Evolutionary conservation across 306 rosid species (phyloP).

Genomic region (Canavalia ensiformis): DNA sequence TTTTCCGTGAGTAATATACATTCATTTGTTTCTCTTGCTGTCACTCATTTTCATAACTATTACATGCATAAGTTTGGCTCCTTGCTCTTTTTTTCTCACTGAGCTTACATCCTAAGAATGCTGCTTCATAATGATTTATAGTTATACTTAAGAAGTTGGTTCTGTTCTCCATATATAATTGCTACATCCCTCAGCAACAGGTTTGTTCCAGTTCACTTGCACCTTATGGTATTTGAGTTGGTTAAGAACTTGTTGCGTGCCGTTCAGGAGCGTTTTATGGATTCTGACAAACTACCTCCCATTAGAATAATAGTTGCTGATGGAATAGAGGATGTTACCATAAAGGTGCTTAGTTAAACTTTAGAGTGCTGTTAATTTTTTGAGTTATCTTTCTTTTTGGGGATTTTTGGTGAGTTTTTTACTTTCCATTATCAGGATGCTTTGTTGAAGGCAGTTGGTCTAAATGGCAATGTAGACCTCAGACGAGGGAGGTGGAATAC

Average conservation of each 20-base stretch:
- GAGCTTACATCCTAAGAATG: too few relatives aligned
- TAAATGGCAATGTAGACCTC: constrained; percentile 54
- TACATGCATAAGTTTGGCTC: not conserved
- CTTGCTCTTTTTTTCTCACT: too few relatives aligned
- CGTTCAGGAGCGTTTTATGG: constrained; percentile 87
- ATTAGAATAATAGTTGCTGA: constrained; percentile 91
- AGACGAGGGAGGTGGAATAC: constrained; percentile 93
- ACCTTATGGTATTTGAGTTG: constrained; percentile 97
- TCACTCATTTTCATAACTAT: not conserved
- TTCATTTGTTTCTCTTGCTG: constrained; percentile 28
- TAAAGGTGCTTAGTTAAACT: constrained; percentile 50
- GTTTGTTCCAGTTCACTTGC: constrained; percentile 94
- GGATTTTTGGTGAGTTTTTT: too few relatives aligned
- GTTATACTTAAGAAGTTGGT: not conserved
- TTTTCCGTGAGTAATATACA: constrained; percentile 79
- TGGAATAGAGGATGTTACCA: constrained; percentile 94
- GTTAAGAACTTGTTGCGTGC: constrained; percentile 97
- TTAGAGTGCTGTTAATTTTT: not conserved
- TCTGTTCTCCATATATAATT: too few relatives aligned
- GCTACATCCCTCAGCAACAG: constrained; percentile 52
- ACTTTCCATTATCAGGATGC: not conserved
- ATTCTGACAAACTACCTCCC: constrained; percentile 83
- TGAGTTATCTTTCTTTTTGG: not conserved
- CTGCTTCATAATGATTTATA: not conserved
- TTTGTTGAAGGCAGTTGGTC: constrained; percentile 18